Evolutionary conservation across 1,284 basidiomycete genomes (phyloP).

Genomic region (Entoloma clypeatum): DNA sequence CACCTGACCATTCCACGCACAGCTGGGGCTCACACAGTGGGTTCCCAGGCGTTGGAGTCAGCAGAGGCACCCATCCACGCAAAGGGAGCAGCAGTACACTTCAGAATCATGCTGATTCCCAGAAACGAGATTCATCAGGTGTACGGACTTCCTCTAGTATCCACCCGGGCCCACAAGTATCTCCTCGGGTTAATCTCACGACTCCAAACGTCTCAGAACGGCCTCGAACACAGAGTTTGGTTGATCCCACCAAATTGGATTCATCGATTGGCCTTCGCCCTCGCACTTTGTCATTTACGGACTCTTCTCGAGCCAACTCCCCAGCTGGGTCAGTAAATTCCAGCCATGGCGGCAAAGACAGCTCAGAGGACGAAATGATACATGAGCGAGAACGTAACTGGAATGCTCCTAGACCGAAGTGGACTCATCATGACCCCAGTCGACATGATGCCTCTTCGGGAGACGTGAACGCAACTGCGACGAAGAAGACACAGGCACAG

Average conservation of each 20-base stretch:
- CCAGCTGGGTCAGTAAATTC: constrained; percentile 33
- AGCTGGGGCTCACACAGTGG: constrained; percentile 22
- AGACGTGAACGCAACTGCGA: too few species aligned
- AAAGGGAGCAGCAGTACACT: too few species aligned
- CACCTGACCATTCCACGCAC: constrained; percentile 33
- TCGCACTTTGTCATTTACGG: constrained; percentile 28
- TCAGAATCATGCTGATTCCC: constrained; percentile 29
- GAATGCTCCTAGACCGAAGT: constrained; percentile 54
- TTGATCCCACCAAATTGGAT: constrained; percentile 33
- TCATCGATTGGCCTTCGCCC: constrained; percentile 23
- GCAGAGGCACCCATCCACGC: constrained; percentile 7
- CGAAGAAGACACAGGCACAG: too few species aligned
- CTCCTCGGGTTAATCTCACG: too few species aligned
- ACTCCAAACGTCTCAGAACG: constrained; percentile 20
- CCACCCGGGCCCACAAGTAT: too few species aligned
- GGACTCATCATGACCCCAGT: constrained; percentile 29
- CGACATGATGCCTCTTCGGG: too few species aligned
- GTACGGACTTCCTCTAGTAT: too few species aligned
- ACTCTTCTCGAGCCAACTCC: constrained; percentile 37
- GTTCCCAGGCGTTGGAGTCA: constrained; percentile 15
- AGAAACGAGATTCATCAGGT: constrained; percentile 39
- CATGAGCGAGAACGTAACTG: constrained; percentile 51
- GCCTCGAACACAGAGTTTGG: constrained; percentile 23
- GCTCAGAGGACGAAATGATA: constrained; percentile 32
- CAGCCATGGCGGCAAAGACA: constrained; percentile 33